Evolutionary conservation across 176 grass and related monocot species (phyloP).

Genomic region (Triticum dicoccoides): DNA sequence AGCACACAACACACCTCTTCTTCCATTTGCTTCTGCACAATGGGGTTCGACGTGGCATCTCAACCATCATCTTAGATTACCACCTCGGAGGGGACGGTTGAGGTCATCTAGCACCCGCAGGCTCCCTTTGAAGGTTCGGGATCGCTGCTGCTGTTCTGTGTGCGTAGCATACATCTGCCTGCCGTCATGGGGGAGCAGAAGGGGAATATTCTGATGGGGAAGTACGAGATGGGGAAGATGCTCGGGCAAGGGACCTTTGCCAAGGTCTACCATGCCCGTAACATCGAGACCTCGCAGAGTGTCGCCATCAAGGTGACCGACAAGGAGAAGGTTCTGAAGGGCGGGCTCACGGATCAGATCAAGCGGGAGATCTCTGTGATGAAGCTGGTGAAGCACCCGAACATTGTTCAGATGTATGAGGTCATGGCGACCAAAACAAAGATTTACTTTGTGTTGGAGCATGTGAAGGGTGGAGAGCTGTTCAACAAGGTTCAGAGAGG

Average conservation of each 20-base stretch:
- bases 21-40: conserved; percentile 64
- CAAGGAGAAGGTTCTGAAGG: conserved; percentile 90
- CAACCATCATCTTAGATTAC: conserved; percentile 61
- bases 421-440: conserved; percentile 93
- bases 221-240: conserved; percentile 80
- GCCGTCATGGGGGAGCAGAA: conserved; percentile 59
- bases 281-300: conserved; percentile 56
- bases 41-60: conserved; percentile 66
- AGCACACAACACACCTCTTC: conserved; percentile 7
- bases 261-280: conserved; percentile 89
- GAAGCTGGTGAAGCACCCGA: conserved; percentile 81
- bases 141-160: background rate
- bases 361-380: conserved; percentile 92
- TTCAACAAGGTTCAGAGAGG: conserved; percentile 79
- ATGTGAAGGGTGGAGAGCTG: conserved; percentile 79
- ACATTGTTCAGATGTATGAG: conserved; percentile 87
- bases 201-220: conserved; percentile 62
- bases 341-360: conserved; percentile 89
- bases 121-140: background rate
- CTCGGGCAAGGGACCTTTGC: conserved; percentile 96
- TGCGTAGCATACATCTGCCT: background rate
- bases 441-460: conserved; percentile 90
- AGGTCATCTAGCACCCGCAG: conserved; percentile 15
- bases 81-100: conserved; percentile 85
- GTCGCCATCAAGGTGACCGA: conserved; percentile 97